Evolutionary conservation across 176 grass and related monocot species (phyloP), one percentile per base, ranked within the genome.

Genomic region (Hordeum vulgare): DNA sequence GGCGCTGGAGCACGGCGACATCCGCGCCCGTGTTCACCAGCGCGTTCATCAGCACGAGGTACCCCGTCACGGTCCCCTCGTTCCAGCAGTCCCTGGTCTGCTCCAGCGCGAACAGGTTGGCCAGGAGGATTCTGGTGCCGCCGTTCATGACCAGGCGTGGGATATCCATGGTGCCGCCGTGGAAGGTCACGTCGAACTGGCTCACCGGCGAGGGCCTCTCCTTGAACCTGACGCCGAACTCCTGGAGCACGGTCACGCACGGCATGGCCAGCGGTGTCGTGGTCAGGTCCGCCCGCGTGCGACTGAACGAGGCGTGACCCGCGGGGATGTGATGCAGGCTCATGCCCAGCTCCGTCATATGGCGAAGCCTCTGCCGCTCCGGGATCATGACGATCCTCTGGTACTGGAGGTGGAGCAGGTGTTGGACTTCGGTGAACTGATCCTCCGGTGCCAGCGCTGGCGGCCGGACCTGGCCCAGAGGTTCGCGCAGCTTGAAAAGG

Each of bases 391-490:
- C 74, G 31, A 59, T 76, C 74, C 51, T 76, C 31, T 58, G 74
- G 74, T 76, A 76, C 51, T 76, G 74, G 49, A 76, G 74, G 8
- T 58, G 74, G 74, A 76, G 74, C 74, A 76, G 51, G 51, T 76
- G 74, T 51, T 57, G 14, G 8, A 74, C 6, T 6, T 15, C 71
- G 44, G 44, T 29, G 44, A 53, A 17, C 71, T 53, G 71, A 8
- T 14, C 45, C 1, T 13, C 45, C 45, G 17, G 45, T 14, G 15
- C 45, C 45, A 14, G 45, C 45, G 26, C 45, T 45, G 71, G 71
- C 15, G 8, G 25, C 45, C 44, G 45, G 15, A 53, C 44, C 44
- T 35, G 18, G 20, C 49, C 34, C 9, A 36, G 51, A 33, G 74
- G 51, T 31, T 76, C 74, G 51, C 34, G 74, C 29, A 37, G 74